Evolutionary conservation across 352 stramenopile species (phyloP).

Genomic region (Pythium insidiosum): DNA sequence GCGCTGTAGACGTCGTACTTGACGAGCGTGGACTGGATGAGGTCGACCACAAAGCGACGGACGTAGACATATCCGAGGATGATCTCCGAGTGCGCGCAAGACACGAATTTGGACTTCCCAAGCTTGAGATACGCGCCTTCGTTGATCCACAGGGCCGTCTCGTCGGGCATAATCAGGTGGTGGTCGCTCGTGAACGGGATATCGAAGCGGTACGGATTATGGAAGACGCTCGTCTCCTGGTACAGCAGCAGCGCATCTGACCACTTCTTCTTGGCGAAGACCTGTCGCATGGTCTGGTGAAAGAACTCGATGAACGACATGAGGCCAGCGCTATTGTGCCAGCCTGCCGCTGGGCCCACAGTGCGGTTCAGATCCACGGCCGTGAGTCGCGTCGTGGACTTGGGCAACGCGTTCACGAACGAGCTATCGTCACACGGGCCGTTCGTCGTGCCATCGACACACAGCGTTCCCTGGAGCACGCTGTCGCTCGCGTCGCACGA

Average conservation of each 20-base stretch:
- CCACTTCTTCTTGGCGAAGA: constrained; percentile 25
- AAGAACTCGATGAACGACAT: constrained; percentile 22
- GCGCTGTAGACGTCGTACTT: constrained; percentile 3
- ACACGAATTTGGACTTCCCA: constrained; percentile 18
- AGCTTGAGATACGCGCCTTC: constrained; percentile 1
- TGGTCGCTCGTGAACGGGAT: too few relatives aligned
- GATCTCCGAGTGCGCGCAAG: constrained; percentile 15
- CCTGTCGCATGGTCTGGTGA: constrained; percentile 14
- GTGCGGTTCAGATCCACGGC: too few relatives aligned
- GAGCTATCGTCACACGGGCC: constrained; percentile 23
- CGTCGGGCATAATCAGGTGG: constrained; percentile 10
- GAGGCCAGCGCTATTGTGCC: constrained; percentile 18
- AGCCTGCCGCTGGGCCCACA: too few relatives aligned
- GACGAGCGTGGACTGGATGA: constrained; percentile 16
- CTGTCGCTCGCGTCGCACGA: constrained; percentile 15
- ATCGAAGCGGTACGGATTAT: constrained; percentile 6
- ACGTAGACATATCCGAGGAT: constrained; percentile 17
- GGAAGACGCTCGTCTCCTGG: constrained; percentile 7
- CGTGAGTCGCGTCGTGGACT: too few relatives aligned
- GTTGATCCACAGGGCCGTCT: constrained; percentile 18
- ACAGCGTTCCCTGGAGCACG: constrained; percentile 15
- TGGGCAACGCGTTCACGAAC: too few relatives aligned
- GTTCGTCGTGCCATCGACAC: constrained; percentile 15
- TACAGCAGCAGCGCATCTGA: constrained; percentile 21
- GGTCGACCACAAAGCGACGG: constrained; percentile 17